Percentiles rank a stretch among this genome's conserved stretches.
Conservation (phyloP, 495 filamentous ascomycete genomes). For the Zalerion maritima region DNA sequence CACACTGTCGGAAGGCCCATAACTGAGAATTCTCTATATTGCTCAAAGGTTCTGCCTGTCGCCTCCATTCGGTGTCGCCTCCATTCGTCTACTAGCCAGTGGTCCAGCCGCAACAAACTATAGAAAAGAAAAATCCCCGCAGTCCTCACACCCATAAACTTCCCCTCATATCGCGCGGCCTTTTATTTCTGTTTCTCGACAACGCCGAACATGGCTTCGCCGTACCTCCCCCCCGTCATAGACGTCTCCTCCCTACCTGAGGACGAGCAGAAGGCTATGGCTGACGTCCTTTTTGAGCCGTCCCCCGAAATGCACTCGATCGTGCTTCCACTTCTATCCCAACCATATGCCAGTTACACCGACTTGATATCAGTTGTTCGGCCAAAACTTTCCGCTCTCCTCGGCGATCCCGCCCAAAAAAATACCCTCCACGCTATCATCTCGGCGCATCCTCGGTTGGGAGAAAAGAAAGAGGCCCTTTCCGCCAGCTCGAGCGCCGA, state of each 20-base stretch:
- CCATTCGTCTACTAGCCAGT: too few species aligned
- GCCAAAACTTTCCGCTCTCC: slow-evolving; percentile 3
- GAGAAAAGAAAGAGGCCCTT: slow-evolving; percentile 60
- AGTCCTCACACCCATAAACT: too few species aligned
- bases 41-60: too few species aligned
- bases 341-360: slow-evolving; percentile 34
- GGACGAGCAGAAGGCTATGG: slow-evolving; percentile 41
- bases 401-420: slow-evolving; percentile 5
- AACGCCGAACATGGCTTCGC: slow-evolving; percentile 5
- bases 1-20: too few species aligned
- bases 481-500: slow-evolving; percentile 52
- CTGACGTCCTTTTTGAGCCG: slow-evolving; percentile 82
- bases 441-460: slow-evolving; percentile 77
- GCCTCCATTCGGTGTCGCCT: too few species aligned
- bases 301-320: slow-evolving; percentile 59
- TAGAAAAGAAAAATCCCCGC: too few species aligned
- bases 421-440: slow-evolving; percentile 46
- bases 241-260: slow-evolving; percentile 40
- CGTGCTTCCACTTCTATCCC: slow-evolving; percentile 36
- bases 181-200: too few species aligned
- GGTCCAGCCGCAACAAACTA: too few species aligned
- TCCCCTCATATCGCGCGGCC: too few species aligned
- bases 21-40: too few species aligned
- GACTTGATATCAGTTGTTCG: slow-evolving; percentile 30
- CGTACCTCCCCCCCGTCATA: slow-evolving; percentile 34